phyloP scores from a whole-genome alignment of 2,329 filamentous ascomycete genomes.

The Aureobasidium sp. region DNA sequence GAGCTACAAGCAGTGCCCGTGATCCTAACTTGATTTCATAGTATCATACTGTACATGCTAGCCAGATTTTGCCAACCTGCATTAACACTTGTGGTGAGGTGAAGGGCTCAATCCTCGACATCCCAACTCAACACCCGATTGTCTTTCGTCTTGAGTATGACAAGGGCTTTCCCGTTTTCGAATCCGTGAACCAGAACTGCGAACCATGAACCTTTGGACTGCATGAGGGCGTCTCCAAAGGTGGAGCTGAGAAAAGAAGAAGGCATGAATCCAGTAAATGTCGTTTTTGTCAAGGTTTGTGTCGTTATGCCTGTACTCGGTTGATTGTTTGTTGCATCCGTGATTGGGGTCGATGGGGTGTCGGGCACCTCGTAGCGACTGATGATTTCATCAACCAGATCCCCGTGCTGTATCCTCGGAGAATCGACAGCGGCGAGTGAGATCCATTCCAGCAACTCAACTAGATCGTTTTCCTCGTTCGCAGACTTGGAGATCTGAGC shows the following conservation, averaged over 20 bases:
- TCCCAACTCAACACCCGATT: constrained; percentile 25
- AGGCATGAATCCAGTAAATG: constrained; percentile 37
- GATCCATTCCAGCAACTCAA: constrained; percentile 65
- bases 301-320: neutral
- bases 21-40: too few relatives aligned
- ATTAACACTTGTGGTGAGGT: too few relatives aligned
- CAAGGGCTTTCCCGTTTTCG: constrained; percentile 20
- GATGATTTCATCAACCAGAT: constrained; percentile 59
- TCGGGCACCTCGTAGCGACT: constrained; percentile 55
- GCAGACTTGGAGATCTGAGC: constrained; percentile 20
- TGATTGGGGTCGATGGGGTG: constrained; percentile 4
- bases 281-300: constrained; percentile 26
- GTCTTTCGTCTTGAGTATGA: constrained; percentile 20
- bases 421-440: constrained; percentile 58
- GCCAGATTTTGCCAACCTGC: too few relatives aligned
- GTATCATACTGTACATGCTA: too few relatives aligned
- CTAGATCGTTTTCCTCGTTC: constrained; percentile 43
- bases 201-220: constrained; percentile 23
- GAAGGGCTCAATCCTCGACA: constrained; percentile 15
- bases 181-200: constrained; percentile 24
- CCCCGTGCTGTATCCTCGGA: constrained; percentile 48
- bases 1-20: constrained; percentile 58
- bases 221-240: constrained; percentile 22
- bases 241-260: constrained; percentile 25
- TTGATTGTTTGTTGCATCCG: neutral